Evolutionary conservation across 2,329 filamentous ascomycete genomes (phyloP).

Genomic region (Pleochaeta shiraiana): DNA sequence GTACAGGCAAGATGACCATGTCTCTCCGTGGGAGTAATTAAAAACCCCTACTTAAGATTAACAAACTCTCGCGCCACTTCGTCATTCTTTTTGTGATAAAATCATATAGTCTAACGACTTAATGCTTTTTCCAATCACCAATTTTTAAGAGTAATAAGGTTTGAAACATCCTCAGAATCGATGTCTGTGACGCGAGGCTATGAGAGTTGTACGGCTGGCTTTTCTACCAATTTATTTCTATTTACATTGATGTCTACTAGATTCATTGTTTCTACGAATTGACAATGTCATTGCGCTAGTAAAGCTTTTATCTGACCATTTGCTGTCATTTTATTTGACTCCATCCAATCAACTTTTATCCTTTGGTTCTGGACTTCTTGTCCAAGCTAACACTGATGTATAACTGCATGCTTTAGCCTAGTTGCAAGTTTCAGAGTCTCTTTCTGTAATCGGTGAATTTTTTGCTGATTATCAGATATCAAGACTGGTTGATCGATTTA

Average conservation of each 20-base stretch:
- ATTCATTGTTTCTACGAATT: slow-evolving; percentile 1
- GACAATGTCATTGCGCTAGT: not conserved
- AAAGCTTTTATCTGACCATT: slow-evolving; percentile 1
- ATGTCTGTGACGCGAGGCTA: not conserved
- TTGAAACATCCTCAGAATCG: not conserved
- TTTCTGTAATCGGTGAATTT: not conserved
- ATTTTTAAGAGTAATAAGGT: no score
- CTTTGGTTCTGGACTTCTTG: slow-evolving; percentile 10
- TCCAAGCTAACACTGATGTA: slow-evolving; percentile 2
- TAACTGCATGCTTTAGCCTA: not conserved
- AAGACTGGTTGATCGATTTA: not conserved
- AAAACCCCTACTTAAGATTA: no score
- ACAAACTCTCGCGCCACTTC: no score
- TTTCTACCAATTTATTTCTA: not conserved
- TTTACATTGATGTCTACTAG: not conserved
- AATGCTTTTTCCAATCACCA: no score
- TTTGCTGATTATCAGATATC: slow-evolving; percentile 3
- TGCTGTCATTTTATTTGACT: slow-evolving; percentile 2
- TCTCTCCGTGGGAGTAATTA: no score
- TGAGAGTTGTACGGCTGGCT: not conserved
- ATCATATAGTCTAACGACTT: no score
- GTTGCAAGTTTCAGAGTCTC: slow-evolving; percentile 3
- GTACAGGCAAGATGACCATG: no score
- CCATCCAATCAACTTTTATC: slow-evolving; percentile 3
- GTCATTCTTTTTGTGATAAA: no score